Evolutionary conservation across 2,329 filamentous ascomycete species (phyloP).

Genomic region (Epichloe baconii): DNA sequence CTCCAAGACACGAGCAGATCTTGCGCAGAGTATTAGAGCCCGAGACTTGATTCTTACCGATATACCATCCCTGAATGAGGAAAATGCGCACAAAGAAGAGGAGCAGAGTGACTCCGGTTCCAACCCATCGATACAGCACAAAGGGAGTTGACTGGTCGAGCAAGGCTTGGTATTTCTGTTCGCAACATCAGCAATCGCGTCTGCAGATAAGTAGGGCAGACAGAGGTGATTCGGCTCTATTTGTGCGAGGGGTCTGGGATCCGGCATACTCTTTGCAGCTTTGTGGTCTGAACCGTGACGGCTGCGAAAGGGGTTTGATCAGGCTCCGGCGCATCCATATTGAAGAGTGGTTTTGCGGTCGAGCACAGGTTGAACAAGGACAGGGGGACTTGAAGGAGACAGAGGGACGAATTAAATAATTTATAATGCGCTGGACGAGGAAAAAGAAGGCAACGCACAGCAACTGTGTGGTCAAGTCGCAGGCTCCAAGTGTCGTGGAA

Average conservation of each 20-base stretch:
- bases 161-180: slow-evolving; percentile 81
- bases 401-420: neutral
- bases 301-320: slow-evolving; percentile 87
- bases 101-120: slow-evolving; percentile 61
- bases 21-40: neutral
- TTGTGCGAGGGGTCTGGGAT: neutral
- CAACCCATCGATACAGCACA: slow-evolving; percentile 78
- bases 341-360: slow-evolving; percentile 6
- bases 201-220: neutral
- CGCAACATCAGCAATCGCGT: slow-evolving; percentile 1
- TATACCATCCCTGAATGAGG: slow-evolving; percentile 94
- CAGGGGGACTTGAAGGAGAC: neutral
- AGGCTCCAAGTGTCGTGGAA: neutral
- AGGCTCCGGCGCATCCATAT: slow-evolving; percentile 77
- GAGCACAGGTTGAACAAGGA: neutral
- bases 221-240: neutral
- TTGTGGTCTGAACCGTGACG: slow-evolving; percentile 73
- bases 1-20: neutral
- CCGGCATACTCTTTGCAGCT: slow-evolving; percentile 51
- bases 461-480: neutral
- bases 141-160: slow-evolving; percentile 89
- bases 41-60: slow-evolving; percentile 45
- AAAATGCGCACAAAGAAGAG: slow-evolving; percentile 85
- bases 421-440: neutral
- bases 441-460: neutral